phyloP scores from a whole-genome alignment of 768 basidiomycete species.

The Phylloporus sp. region DNA sequence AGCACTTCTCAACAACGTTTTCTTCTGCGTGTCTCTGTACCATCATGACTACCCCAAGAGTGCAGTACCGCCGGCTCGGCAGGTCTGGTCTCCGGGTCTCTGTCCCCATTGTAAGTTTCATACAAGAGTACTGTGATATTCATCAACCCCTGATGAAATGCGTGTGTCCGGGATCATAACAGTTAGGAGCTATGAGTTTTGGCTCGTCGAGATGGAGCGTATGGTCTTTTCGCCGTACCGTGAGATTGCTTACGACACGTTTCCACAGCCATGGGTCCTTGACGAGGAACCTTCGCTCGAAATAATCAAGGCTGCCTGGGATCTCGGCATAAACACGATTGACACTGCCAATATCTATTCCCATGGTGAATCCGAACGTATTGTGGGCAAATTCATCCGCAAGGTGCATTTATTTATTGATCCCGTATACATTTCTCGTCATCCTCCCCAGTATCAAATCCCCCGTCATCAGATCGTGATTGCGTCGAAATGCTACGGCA shows the following conservation, averaged over 20 bases:
- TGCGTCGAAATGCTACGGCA: constrained; percentile 25
- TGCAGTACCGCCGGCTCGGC: constrained; percentile 31
- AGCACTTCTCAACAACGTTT: background rate
- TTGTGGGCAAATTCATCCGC: constrained; percentile 37
- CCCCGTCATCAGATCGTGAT: constrained; percentile 33
- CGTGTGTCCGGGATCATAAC: background rate
- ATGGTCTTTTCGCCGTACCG: background rate
- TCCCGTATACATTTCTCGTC: background rate
- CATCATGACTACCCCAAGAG: constrained; percentile 1
- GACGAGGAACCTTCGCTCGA: constrained; percentile 28
- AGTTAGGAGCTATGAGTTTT: constrained; percentile 29
- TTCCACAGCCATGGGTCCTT: constrained; percentile 23
- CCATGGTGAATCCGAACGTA: constrained; percentile 35
- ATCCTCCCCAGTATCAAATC: constrained; percentile 25
- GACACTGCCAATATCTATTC: constrained; percentile 40
- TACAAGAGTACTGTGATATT: background rate
- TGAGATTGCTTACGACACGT: background rate
- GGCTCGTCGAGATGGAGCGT: constrained; percentile 27
- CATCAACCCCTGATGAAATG: background rate
- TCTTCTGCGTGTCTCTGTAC: background rate
- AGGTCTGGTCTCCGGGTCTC: constrained; percentile 33
- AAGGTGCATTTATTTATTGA: constrained; percentile 6
- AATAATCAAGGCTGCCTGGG: constrained; percentile 38
- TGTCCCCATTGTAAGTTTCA: constrained; percentile 29
- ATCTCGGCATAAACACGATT: constrained; percentile 38